Percentiles rank a stretch among this genome's conserved stretches.
These are phyloP conservation scores for Clavariopsis aquatica DNA, from an alignment of 495 filamentous ascomycete species.

Conservation along the genomic window DNA sequence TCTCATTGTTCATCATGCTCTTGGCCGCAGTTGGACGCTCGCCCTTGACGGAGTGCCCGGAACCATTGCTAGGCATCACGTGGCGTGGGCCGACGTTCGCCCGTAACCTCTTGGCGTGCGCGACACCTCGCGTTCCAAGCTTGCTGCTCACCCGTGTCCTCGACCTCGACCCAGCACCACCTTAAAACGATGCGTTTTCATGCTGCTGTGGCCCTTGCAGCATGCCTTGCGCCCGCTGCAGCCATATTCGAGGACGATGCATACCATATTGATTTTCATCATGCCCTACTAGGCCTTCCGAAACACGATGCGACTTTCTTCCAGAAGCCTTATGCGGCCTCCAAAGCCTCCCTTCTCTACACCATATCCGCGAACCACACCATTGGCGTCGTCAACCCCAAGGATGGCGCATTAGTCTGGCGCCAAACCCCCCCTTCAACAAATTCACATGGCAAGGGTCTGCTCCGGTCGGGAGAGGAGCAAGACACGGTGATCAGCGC, in stretches of 20 bases:
- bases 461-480: slow-evolving; percentile 72
- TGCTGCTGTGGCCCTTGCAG: slow-evolving; percentile 31
- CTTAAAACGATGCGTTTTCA: slow-evolving; percentile 34
- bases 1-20: background rate
- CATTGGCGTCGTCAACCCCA: slow-evolving; percentile 86
- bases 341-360: slow-evolving; percentile 87
- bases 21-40: background rate
- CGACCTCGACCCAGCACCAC: slow-evolving; percentile 8
- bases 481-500: slow-evolving; percentile 73
- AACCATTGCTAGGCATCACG: no score
- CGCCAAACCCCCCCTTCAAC: slow-evolving; percentile 68
- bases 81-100: background rate
- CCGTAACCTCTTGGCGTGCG: background rate
- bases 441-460: slow-evolving; percentile 44
- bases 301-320: slow-evolving; percentile 87
- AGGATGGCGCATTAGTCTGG: slow-evolving; percentile 82
- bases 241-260: slow-evolving; percentile 91
- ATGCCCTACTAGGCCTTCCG: slow-evolving; percentile 81
- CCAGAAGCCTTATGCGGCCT: slow-evolving; percentile 76
- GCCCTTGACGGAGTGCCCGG: background rate
- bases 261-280: slow-evolving; percentile 88
- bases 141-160: background rate
- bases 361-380: slow-evolving; percentile 80
- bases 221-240: slow-evolving; percentile 41
- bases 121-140: background rate